Evolutionary conservation across 768 basidiomycete species (phyloP), one percentile per base, ranked within the genome.

Genomic region (Xerocomus brunneocitrinus): DNA sequence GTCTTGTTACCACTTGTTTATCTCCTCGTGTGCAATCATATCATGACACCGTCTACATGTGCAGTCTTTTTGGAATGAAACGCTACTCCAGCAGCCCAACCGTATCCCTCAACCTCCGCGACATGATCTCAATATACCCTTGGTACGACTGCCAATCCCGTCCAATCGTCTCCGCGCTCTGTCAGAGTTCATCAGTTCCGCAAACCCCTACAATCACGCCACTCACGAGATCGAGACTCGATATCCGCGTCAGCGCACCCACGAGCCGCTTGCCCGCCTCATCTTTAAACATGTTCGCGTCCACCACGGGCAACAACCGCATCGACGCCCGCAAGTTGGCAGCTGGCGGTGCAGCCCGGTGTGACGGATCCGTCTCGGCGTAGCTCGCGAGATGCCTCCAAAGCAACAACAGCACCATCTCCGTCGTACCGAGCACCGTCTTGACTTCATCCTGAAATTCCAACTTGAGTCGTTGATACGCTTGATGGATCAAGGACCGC

Each of bases 311-410:
- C 44, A 85, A 65, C 34, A 84, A 71, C 31, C 84, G 80, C 74
- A 84, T 75, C 28, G 76, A 73, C 36, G 71, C 69, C 50, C 79
- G 73, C 35, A 79, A 70, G 50, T 73, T 76, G 1, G 55, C 36
- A 13, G 60, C 53, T 13, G 57, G 49, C 14, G 58, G 48, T 9
- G 35, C 50, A 9, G 27, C 49, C 13, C 47, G 32, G 28, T 39
- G 50, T 24, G 60, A 47, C 1, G 47, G 8, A 65, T 74, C 45
- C 59, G 71, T 59, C 66, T 68, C 62, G 36, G 76, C 67, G 67
- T 87, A 94, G 63, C 84, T 83, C 13, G 80, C 76, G 28, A 91
- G 63, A 62, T 95, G 93, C 14, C 90, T 78, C 87, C 89, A 92
- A 9, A 91, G 72, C 19, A 94, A 75, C 16, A 94, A 74, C 8